These are phyloP conservation scores for Aspergillus novofumigatus DNA, from an alignment of 2,329 filamentous ascomycete species.

Conservation along the genomic window DNA sequence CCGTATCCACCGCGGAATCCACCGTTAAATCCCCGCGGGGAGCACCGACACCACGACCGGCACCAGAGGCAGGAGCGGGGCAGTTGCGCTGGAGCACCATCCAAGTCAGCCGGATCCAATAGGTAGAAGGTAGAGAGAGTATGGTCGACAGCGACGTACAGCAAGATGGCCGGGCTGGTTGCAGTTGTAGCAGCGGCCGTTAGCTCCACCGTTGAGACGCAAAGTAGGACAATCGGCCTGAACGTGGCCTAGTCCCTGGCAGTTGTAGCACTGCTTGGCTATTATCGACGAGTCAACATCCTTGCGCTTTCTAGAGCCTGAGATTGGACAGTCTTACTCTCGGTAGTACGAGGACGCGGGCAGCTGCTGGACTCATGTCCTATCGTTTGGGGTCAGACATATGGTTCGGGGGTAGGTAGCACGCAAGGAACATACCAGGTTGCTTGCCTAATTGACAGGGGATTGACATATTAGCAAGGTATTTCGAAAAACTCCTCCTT, in stretches of 20 bases:
- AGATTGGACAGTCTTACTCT: slow-evolving; percentile 54
- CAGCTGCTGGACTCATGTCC: slow-evolving; percentile 98
- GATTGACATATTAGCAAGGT: slow-evolving; percentile 16
- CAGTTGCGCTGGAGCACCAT: slow-evolving; percentile 64
- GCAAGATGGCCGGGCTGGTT: slow-evolving; percentile 89
- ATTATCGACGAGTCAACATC: slow-evolving; percentile 16
- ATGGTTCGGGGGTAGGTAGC: slow-evolving; percentile 9
- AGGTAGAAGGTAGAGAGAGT: neutral
- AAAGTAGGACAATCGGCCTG: slow-evolving; percentile 98
- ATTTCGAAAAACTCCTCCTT: slow-evolving; percentile 8
- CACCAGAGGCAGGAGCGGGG: slow-evolving; percentile 64
- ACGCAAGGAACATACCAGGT: slow-evolving; percentile 37
- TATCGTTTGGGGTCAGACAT: slow-evolving; percentile 29
- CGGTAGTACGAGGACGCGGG: slow-evolving; percentile 91
- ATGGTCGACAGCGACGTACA: slow-evolving; percentile 50
- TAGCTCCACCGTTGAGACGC: slow-evolving; percentile 73
- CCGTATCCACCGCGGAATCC: slow-evolving; percentile 69
- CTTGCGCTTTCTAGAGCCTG: slow-evolving; percentile 5
- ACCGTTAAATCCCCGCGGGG: slow-evolving; percentile 63
- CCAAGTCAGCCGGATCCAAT: neutral
- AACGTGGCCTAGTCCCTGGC: slow-evolving; percentile 95
- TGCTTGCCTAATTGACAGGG: slow-evolving; percentile 37
- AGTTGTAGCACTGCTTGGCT: slow-evolving; percentile 99
- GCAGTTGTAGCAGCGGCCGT: slow-evolving; percentile 95
- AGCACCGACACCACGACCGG: slow-evolving; percentile 62